Conservation (phyloP, 73 alveolate species). For the Symbiodinium natans region DNA sequence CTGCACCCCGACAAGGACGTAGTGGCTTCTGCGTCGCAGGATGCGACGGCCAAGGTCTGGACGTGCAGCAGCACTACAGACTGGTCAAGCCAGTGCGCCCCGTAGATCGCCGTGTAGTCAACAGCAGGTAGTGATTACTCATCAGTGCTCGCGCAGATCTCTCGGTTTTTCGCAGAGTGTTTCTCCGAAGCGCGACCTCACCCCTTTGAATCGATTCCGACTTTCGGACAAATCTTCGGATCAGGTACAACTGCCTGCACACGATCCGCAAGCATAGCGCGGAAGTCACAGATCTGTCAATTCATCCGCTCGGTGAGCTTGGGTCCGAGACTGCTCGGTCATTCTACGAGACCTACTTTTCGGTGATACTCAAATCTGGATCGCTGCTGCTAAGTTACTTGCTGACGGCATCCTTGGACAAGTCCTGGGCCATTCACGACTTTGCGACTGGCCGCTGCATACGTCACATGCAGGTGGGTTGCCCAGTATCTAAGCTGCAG, state of each 20-base stretch:
- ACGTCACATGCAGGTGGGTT: slow-evolving; percentile 74
- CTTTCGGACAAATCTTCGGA: not conserved
- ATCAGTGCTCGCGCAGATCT: not conserved
- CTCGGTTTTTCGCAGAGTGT: not conserved
- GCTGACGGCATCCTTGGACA: slow-evolving; percentile 72
- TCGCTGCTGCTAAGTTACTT: slow-evolving; percentile 27
- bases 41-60: slow-evolving; percentile 81
- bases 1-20: slow-evolving; percentile 87
- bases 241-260: slow-evolving; percentile 77
- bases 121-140: not conserved
- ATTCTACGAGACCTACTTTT: too few species aligned
- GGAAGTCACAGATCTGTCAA: slow-evolving; percentile 60
- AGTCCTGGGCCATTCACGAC: slow-evolving; percentile 92
- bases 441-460: slow-evolving; percentile 55
- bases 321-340: not conserved
- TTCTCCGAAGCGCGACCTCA: not conserved
- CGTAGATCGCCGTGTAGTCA: not conserved
- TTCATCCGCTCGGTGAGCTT: slow-evolving; percentile 87
- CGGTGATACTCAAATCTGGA: too few species aligned
- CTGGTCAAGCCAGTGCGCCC: slow-evolving; percentile 89
- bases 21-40: slow-evolving; percentile 79
- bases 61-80: slow-evolving; percentile 51
- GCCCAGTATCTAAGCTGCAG: not conserved
- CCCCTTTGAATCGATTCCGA: not conserved
- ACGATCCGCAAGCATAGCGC: slow-evolving; percentile 76